Evolutionary conservation across 2,329 filamentous ascomycete species (phyloP).

Genomic region (Xylariaceae sp.): DNA sequence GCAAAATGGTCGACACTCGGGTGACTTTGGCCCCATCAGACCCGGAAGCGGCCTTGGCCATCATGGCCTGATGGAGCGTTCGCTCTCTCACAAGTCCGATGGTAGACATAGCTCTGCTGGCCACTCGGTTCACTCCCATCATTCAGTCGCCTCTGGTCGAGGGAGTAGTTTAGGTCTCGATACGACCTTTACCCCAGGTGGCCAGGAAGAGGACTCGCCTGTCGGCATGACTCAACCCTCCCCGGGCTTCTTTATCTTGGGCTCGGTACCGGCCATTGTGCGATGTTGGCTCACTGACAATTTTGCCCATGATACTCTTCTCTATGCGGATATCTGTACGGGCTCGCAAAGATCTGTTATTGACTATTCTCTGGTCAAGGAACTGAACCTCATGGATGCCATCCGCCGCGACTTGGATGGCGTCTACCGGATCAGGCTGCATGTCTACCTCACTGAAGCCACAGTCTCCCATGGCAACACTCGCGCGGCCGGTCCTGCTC

Average conservation of each 20-base stretch:
- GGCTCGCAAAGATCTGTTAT: constrained; percentile 86
- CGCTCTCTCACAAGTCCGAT: constrained; percentile 91
- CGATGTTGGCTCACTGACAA: constrained; percentile 89
- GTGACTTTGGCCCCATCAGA: constrained; percentile 70
- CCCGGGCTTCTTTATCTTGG: constrained; percentile 76
- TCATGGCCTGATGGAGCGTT: constrained; percentile 79
- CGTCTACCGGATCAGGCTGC: constrained; percentile 61
- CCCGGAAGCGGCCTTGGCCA: constrained; percentile 73
- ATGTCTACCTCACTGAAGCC: constrained; percentile 86
- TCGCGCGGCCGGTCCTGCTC: constrained; percentile 62
- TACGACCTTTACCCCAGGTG: constrained; percentile 56
- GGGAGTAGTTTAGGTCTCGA: constrained; percentile 86
- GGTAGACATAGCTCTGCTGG: constrained; percentile 91
- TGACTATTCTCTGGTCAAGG: constrained; percentile 65
- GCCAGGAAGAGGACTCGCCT: constrained; percentile 60
- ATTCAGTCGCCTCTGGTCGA: constrained; percentile 68
- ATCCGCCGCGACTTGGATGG: constrained; percentile 60
- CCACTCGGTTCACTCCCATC: constrained; percentile 62
- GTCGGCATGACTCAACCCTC: constrained; percentile 67
- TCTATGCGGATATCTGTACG: constrained; percentile 89
- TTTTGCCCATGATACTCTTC: constrained; percentile 80
- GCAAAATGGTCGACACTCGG: constrained; percentile 72
- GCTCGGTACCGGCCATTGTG: constrained; percentile 86
- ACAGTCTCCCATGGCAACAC: constrained; percentile 70
- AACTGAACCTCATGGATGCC: constrained; percentile 62